These are phyloP conservation scores for Russula emetica DNA, from an alignment of 768 basidiomycete genomes.

Conservation along the genomic window DNA sequence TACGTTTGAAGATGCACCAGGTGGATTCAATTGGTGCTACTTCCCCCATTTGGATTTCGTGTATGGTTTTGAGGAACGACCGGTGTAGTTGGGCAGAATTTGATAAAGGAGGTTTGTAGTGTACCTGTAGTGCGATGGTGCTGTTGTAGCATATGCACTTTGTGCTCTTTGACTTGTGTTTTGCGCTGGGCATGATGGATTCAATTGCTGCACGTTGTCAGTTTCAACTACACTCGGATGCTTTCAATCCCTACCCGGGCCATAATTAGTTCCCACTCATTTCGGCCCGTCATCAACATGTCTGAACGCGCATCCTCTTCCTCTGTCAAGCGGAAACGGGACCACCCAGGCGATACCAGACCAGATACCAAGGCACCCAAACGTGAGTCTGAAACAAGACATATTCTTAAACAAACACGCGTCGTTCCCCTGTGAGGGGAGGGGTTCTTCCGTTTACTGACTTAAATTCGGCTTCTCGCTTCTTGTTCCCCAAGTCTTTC, in stretches of 20 bases:
- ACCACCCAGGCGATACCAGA: neutral
- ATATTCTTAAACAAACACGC: neutral
- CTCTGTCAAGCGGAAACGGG: slow-evolving; percentile 10
- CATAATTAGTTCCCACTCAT: slow-evolving; percentile 1
- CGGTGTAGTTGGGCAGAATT: slow-evolving; percentile 6
- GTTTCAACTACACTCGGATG: neutral
- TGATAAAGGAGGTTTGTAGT: slow-evolving; percentile 15
- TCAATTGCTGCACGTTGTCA: no score
- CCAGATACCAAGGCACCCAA: slow-evolving; percentile 11
- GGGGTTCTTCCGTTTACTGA: neutral
- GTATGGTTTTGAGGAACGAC: slow-evolving; percentile 12
- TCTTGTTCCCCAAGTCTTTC: slow-evolving; percentile 28
- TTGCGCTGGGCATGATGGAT: neutral
- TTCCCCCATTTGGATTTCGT: neutral
- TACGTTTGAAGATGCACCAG: slow-evolving; percentile 10
- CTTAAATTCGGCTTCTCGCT: no score
- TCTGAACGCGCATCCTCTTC: neutral
- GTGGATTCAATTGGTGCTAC: slow-evolving; percentile 3
- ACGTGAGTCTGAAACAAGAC: slow-evolving; percentile 5
- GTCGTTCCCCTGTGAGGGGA: neutral
- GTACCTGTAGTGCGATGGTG: slow-evolving; percentile 4
- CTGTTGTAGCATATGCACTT: slow-evolving; percentile 16
- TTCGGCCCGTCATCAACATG: slow-evolving; percentile 5
- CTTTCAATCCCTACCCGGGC: neutral
- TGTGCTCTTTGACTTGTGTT: slow-evolving; percentile 9